Evolutionary conservation across 75 land plant genomes (phyloP).

Genomic region (Pinus albicaulis): DNA sequence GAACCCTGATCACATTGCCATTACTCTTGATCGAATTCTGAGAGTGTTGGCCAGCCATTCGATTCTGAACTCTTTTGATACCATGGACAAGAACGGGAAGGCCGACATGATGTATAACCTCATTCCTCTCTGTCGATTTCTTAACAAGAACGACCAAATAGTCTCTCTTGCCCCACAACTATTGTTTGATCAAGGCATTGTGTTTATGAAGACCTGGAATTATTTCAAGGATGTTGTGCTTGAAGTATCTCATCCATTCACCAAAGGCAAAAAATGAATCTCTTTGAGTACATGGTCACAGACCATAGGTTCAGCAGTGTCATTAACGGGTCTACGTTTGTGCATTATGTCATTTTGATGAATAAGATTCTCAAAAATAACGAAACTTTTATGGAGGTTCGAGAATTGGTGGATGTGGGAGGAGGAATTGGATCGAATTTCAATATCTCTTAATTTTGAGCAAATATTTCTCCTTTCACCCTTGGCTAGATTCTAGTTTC

Average conservation of each 20-base stretch:
- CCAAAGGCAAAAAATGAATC: too few relatives aligned
- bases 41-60: constrained; percentile 22
- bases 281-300: constrained; percentile 15
- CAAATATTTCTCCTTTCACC: too few relatives aligned
- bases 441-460: too few relatives aligned
- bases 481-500: too few relatives aligned
- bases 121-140: constrained; percentile 28
- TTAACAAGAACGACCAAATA: constrained; percentile 29
- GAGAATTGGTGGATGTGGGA: too few relatives aligned
- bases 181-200: constrained; percentile 18
- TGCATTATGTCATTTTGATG: constrained; percentile 12
- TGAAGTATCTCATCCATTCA: too few relatives aligned
- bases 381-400: constrained; percentile 19
- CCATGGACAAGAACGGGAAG: constrained; percentile 1
- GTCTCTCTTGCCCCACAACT: constrained; percentile 30
- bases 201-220: constrained; percentile 26
- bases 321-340: constrained; percentile 28
- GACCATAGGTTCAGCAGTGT: constrained; percentile 14
- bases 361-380: constrained; percentile 19
- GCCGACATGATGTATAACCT: constrained; percentile 31
- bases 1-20: constrained; percentile 16
- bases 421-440: too few relatives aligned
- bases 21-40: constrained; percentile 23
- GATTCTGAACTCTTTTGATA: constrained; percentile 15
- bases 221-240: constrained; percentile 15